These are phyloP conservation scores for Tetracladium maxilliforme DNA, from an alignment of 2,329 filamentous ascomycete genomes.

Conservation along the genomic window DNA sequence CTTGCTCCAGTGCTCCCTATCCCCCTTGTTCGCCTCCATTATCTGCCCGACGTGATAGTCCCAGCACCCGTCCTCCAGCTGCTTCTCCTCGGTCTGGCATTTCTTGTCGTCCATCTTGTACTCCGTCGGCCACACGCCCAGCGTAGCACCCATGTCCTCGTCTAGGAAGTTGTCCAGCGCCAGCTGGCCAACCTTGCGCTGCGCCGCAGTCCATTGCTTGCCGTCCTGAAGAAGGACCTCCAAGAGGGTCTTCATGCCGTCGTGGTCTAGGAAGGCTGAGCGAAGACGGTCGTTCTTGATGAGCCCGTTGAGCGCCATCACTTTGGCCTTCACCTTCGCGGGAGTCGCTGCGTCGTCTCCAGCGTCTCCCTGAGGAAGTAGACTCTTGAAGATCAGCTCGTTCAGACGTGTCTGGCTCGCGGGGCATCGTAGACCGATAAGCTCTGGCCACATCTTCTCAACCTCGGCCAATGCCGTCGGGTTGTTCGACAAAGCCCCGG, in stretches of 20 bases:
- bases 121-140: slow-evolving; percentile 37
- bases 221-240: slow-evolving; percentile 31
- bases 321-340: slow-evolving; percentile 14
- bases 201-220: slow-evolving; percentile 31
- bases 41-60: slow-evolving; percentile 30
- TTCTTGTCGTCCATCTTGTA: slow-evolving; percentile 17
- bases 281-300: slow-evolving; percentile 37
- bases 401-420: slow-evolving; percentile 8
- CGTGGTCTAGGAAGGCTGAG: slow-evolving; percentile 34
- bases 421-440: slow-evolving; percentile 10
- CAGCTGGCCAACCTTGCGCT: slow-evolving; percentile 39
- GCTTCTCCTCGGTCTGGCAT: slow-evolving; percentile 18
- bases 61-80: slow-evolving; percentile 38
- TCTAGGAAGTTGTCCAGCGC: slow-evolving; percentile 55
- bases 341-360: too few species aligned
- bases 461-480: slow-evolving; percentile 40
- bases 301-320: slow-evolving; percentile 38
- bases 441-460: slow-evolving; percentile 26
- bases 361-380: slow-evolving; percentile 11
- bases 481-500: slow-evolving; percentile 49
- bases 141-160: slow-evolving; percentile 41
- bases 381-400: slow-evolving; percentile 8
- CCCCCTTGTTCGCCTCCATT: background rate
- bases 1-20: background rate
- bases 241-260: slow-evolving; percentile 38